Evolutionary conservation across 2,329 filamentous ascomycete species (phyloP), one percentile per base, ranked within the genome.

Genomic region (Colletotrichum gloeosporioides): DNA sequence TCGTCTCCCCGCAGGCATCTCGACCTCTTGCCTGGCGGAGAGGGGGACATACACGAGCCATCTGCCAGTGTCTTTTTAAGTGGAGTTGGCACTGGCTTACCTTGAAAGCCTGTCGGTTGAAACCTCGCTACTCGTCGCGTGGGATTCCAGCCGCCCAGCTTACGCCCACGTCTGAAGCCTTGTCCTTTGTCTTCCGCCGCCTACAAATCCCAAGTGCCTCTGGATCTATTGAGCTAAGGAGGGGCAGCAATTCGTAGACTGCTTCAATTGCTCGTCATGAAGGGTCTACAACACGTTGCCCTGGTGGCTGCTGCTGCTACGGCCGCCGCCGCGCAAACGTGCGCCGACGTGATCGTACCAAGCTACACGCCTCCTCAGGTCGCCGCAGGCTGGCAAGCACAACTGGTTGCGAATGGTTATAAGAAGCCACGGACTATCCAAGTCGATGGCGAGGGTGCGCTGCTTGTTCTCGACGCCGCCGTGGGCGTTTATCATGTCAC

Each of bases 391-490:
- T 90, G 88, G 87, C 81, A 84, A 8, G 87, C 85, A 18, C 84
- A 86, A 75, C 82, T 90, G 4, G 80, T 89, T 27, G 85, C 85
- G 53, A 84, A 83, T 31, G 84, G 84, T 18, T 80, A 89, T 64
- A 83, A 79, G 6, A 83, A 81, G 13, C 89, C 89, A 3, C 85
- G 89, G 15, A 83, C 85, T 63, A 84, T 90, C 66, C 79, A 85
- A 7, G 87, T 90, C 71, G 89, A 91, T 77, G 79, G 75, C 6
- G 81, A 83, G 39, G 88, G 88, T 6, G 86, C 83, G 5, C 82
- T 91, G 16, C 82, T 91, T 4, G 84, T 90, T 18, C 81, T 90
- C 55, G 86, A 89, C 68, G 78, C 82, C 2, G 84, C 86, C 9
- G 80, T 79, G 3, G 88, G 89, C 4, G 83, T 90, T 39, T 79